Conservation (phyloP, 164 flowering plant genomes). For the Annona squamosa region DNA sequence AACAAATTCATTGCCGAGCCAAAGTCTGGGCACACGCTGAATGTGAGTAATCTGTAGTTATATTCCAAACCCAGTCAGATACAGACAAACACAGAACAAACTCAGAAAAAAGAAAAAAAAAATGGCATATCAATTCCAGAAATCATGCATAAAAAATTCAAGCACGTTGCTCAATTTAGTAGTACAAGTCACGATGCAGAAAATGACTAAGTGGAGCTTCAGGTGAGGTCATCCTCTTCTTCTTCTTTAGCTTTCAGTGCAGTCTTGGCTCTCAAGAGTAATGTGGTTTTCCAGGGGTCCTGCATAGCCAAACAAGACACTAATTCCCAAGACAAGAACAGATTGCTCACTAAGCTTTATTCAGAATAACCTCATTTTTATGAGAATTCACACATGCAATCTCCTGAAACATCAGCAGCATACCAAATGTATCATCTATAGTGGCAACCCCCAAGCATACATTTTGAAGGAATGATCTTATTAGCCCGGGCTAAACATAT, state of each 20-base stretch:
- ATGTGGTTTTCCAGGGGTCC: slow-evolving; percentile 80
- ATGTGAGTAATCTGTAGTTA: background rate
- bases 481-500: too few species aligned
- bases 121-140: background rate
- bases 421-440: background rate
- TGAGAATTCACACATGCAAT: background rate
- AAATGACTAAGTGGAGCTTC: slow-evolving; percentile 6
- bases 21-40: too few species aligned
- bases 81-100: background rate
- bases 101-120: background rate
- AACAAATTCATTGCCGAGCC: too few species aligned
- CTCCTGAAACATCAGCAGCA: background rate
- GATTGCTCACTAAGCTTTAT: background rate
- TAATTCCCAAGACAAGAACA: too few species aligned
- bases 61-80: background rate
- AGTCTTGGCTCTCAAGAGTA: slow-evolving; percentile 68
- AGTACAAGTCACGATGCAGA: background rate
- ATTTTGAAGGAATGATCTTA: too few species aligned
- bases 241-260: slow-evolving; percentile 53
- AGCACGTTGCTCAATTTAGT: background rate
- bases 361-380: background rate
- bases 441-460: background rate
- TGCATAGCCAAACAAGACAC: slow-evolving; percentile 12
- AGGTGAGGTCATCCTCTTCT: slow-evolving; percentile 76
- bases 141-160: too few species aligned